These are phyloP conservation scores for Cadophora sp. DNA, from an alignment of 2,329 filamentous ascomycete genomes.

Conservation along the genomic window DNA sequence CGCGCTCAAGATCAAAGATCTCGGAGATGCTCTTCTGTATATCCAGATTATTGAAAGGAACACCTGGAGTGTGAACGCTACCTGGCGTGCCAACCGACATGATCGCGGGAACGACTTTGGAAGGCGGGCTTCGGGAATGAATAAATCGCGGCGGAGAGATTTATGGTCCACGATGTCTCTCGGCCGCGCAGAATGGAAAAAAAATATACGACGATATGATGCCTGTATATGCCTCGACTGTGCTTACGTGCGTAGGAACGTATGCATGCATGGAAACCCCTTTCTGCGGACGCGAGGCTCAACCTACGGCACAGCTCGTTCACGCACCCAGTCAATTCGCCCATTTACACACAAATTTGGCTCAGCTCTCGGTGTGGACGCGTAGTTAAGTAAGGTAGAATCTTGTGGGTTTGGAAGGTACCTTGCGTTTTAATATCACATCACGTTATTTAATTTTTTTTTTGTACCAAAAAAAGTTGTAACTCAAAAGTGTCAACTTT, in stretches of 20 bases:
- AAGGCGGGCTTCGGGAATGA: not conserved
- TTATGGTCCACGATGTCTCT: not conserved
- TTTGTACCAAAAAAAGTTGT: no score
- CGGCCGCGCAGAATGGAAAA: not conserved
- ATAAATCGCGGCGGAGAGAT: not conserved
- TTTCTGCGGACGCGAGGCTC: not conserved
- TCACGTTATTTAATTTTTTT: no score
- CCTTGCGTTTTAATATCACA: no score
- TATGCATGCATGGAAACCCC: not conserved
- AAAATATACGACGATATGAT: not conserved
- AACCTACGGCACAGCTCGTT: not conserved
- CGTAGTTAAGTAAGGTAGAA: no score
- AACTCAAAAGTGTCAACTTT: no score
- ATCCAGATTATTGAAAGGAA: not conserved
- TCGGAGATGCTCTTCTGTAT: not conserved
- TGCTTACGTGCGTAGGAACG: not conserved
- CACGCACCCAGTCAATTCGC: not conserved
- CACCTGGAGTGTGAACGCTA: not conserved
- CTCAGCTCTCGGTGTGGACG: not conserved
- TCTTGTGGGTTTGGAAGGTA: no score
- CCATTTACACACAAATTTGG: not conserved
- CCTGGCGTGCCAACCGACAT: not conserved
- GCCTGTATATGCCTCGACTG: not conserved
- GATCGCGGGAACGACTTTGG: not conserved
- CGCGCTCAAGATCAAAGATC: not conserved